Base-by-base conservation (phyloP, 192 early-diverging fungal species). In the Coemansia sp. region DNA sequence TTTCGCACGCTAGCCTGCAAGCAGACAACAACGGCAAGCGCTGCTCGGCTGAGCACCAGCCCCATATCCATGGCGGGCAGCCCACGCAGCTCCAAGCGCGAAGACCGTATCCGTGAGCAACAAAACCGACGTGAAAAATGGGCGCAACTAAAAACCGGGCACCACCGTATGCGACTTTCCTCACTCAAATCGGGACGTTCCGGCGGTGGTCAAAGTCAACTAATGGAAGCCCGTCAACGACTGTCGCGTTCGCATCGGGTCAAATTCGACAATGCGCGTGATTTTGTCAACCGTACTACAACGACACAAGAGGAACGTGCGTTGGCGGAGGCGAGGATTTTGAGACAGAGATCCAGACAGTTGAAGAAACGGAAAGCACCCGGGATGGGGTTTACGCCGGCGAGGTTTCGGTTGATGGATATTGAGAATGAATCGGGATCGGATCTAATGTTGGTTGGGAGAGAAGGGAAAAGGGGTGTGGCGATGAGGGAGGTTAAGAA, bases 381-480 rank as follows among this genome's bases (percentile, higher is more conserved):
- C 0, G 80, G 80, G 25, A 76, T 83, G 60, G 88, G 88, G 61
- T 87, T 86, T 67, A 85, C 86, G 20, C 88, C 87, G 18, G 88
- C 86, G 10, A 75, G 85, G 31, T 89, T 88, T 63, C 69, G 79
- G 52, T 62, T 88, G 33, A 55, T 87, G 55, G 82, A 83, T 0
- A 85, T 89, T 18, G 78, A 83, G 45, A 87, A 83, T 60, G 87
- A 88, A 33, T 56, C 29, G n/a, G 76, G 61, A 40, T 74, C 79
- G 0, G 71, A 77, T 51, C 63, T 76, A 61, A 64, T 64, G 2
- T 64, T 71, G 7, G 62, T 72, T 3, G 73, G 52, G 11, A 58
- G 42, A 7, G 45, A 49, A 2, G 34, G 32, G 16, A 38, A 5
- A 31, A 48, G 34, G 33, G 56, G 50, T 17, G 45, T 68, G 22